Percentiles rank a stretch among this genome's conserved stretches.
These are phyloP conservation scores for Usnea hakonensis DNA, from an alignment of 495 filamentous ascomycete genomes.

Conservation along the genomic window DNA sequence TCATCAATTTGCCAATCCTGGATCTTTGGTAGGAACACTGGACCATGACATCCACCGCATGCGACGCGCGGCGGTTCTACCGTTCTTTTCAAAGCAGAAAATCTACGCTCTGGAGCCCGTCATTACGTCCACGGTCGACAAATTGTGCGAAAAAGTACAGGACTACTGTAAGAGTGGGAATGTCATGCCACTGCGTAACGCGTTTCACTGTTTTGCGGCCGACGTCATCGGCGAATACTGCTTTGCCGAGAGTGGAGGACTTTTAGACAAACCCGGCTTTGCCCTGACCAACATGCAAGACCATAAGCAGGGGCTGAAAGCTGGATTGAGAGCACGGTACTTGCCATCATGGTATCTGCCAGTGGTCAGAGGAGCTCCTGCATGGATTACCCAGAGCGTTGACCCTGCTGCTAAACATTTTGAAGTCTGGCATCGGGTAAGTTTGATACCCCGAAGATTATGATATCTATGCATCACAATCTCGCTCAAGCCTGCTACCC, in stretches of 20 bases:
- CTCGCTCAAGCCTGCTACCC: too few relatives aligned
- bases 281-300: slow-evolving; percentile 5
- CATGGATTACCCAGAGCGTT: slow-evolving; percentile 10
- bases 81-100: slow-evolving; percentile 21
- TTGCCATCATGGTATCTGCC: slow-evolving; percentile 13
- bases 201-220: slow-evolving; percentile 32
- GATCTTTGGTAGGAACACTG: slow-evolving; percentile 39
- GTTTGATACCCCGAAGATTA: background rate
- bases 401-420: slow-evolving; percentile 20
- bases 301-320: slow-evolving; percentile 13
- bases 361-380: slow-evolving; percentile 15
- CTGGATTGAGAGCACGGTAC: slow-evolving; percentile 14
- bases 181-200: slow-evolving; percentile 32
- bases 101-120: slow-evolving; percentile 15
- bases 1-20: slow-evolving; percentile 25
- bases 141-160: slow-evolving; percentile 29
- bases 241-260: slow-evolving; percentile 34
- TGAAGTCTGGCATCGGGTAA: slow-evolving; percentile 18
- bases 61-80: slow-evolving; percentile 33
- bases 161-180: slow-evolving; percentile 26
- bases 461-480: too few relatives aligned
- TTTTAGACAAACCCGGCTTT: slow-evolving; percentile 25
- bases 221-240: slow-evolving; percentile 40
- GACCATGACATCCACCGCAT: slow-evolving; percentile 40
- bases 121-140: slow-evolving; percentile 19